These are phyloP conservation scores for Macrophomina phaseolina DNA, from an alignment of 2,329 filamentous ascomycete species.

Conservation along the genomic window DNA sequence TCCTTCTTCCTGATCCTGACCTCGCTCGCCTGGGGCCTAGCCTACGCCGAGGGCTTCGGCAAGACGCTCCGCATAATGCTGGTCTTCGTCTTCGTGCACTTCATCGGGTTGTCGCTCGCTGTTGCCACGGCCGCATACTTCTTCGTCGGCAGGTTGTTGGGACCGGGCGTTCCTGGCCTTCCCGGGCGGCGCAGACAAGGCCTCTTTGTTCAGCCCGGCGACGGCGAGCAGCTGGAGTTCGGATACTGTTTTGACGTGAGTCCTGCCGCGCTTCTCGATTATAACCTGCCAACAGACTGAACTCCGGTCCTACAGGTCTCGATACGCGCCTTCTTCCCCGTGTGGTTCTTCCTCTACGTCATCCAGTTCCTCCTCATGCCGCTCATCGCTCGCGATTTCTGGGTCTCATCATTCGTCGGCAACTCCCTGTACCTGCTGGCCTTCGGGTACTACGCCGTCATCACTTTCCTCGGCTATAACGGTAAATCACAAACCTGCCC, in stretches of 20 bases:
- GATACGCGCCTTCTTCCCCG: conserved; percentile 70
- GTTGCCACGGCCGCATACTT: conserved; percentile 69
- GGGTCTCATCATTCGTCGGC: conserved; percentile 65
- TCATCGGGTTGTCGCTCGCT: conserved; percentile 64
- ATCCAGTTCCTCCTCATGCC: conserved; percentile 72
- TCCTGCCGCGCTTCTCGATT: background rate
- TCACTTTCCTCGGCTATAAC: conserved; percentile 73
- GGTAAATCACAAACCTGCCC: conserved; percentile 40
- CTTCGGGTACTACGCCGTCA: conserved; percentile 69
- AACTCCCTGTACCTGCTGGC: conserved; percentile 72
- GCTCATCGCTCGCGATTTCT: conserved; percentile 60
- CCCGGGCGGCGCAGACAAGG: conserved; percentile 61
- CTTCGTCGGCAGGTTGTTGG: conserved; percentile 65
- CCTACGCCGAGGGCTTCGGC: conserved; percentile 54
- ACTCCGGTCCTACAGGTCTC: conserved; percentile 53
- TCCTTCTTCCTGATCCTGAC: conserved; percentile 66
- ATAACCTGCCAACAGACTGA: background rate
- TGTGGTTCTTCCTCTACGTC: conserved; percentile 71
- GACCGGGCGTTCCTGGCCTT: conserved; percentile 60
- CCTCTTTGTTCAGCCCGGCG: conserved; percentile 62
- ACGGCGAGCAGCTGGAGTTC: conserved; percentile 68
- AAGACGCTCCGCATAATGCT: conserved; percentile 52
- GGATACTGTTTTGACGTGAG: conserved; percentile 73
- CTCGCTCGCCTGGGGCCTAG: conserved; percentile 64
- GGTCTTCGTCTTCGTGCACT: conserved; percentile 62